phyloP scores from a whole-genome alignment of 495 filamentous ascomycete species.

The Coniosporium apollinis region DNA sequence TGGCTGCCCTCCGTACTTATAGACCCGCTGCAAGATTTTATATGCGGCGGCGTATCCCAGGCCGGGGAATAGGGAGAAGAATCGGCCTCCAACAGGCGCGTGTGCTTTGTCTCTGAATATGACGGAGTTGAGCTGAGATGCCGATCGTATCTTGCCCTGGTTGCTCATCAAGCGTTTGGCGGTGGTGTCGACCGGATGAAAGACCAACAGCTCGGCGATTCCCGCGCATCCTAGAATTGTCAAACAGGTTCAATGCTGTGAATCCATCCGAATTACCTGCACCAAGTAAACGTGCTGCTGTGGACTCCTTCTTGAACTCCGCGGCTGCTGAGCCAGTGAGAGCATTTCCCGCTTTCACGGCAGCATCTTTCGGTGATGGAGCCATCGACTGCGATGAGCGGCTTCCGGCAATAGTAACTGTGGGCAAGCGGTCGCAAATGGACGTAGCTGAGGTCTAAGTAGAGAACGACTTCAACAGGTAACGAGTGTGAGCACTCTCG shows the following conservation, averaged over 20 bases:
- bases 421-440: too few species aligned
- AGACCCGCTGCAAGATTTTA: slow-evolving; percentile 93
- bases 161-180: slow-evolving; percentile 99
- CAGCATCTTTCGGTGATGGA: slow-evolving; percentile 9
- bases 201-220: slow-evolving; percentile 90
- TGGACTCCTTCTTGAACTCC: slow-evolving; percentile 74
- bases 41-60: slow-evolving; percentile 95
- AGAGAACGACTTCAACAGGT: too few species aligned
- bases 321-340: slow-evolving; percentile 19
- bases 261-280: slow-evolving; percentile 46
- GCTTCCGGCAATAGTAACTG: too few species aligned
- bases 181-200: slow-evolving; percentile 96
- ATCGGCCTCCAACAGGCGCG: slow-evolving; percentile 53
- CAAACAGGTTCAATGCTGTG: background rate
- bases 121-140: slow-evolving; percentile 58
- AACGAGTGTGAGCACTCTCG: too few species aligned
- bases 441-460: too few species aligned
- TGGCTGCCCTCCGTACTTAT: slow-evolving; percentile 98
- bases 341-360: slow-evolving; percentile 7
- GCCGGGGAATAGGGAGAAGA: slow-evolving; percentile 91
- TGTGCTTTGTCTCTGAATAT: slow-evolving; percentile 84
- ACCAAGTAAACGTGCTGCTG: slow-evolving; percentile 69
- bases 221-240: slow-evolving; percentile 60
- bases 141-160: slow-evolving; percentile 27
- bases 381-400: too few species aligned